A percentile compares a stretch with the other conserved stretches of the same genome.
phyloP scores from a whole-genome alignment of 1,284 basidiomycete species.

The Ceratobasidium sp. region DNA sequence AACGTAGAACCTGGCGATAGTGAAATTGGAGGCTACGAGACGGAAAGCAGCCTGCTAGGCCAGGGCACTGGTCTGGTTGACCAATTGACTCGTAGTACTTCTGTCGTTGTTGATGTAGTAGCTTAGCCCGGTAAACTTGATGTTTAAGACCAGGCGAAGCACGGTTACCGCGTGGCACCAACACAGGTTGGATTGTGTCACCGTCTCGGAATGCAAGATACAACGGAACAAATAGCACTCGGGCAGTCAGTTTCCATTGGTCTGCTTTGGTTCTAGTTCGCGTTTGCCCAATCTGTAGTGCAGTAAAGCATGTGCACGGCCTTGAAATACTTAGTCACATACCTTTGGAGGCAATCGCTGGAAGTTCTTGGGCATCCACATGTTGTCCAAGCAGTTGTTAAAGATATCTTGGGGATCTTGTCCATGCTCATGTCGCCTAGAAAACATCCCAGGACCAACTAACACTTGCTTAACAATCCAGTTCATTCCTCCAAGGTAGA shows the following conservation, averaged over 20 bases:
- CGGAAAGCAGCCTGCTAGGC: neutral
- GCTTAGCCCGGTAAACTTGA: conserved; percentile 10
- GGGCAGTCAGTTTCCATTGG: conserved; percentile 30
- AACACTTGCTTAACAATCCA: conserved; percentile 43
- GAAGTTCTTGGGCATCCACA: conserved; percentile 31
- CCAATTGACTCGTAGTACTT: conserved; percentile 24
- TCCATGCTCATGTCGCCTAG: neutral
- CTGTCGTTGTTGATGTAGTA: conserved; percentile 6
- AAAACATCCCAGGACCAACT: conserved; percentile 23
- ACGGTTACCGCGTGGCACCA: conserved; percentile 3
- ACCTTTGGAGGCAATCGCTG: conserved; percentile 35
- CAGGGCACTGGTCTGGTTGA: conserved; percentile 3
- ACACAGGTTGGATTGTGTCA: neutral
- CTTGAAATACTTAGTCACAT: neutral
- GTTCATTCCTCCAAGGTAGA: conserved; percentile 38
- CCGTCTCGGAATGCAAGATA: conserved; percentile 25
- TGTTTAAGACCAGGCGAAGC: neutral
- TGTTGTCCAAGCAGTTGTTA: neutral
- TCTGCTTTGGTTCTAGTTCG: conserved; percentile 11
- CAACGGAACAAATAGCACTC: conserved; percentile 13
- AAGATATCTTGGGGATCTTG: conserved; percentile 14
- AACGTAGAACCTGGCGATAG: conserved; percentile 23
- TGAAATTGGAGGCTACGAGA: conserved; percentile 17
- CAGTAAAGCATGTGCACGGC: neutral
- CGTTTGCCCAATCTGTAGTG: conserved; percentile 31